Evolutionary conservation across 2,329 filamentous ascomycete genomes (phyloP).

Genomic region (Penicillium verrucosum): DNA sequence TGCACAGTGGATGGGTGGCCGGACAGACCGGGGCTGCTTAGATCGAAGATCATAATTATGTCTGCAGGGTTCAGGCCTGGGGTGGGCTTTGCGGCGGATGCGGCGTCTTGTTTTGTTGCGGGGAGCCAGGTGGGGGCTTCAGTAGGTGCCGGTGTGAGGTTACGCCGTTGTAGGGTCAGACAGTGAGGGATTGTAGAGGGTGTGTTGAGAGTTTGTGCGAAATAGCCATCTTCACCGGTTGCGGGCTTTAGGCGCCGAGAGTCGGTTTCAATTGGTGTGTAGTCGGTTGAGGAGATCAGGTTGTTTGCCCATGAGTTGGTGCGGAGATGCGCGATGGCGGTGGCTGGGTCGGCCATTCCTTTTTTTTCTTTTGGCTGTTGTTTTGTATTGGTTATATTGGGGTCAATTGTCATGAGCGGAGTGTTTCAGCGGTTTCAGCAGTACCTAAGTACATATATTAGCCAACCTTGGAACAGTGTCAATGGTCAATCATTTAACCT

Average conservation of each 20-base stretch:
- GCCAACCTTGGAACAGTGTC: neutral
- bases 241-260: slow-evolving; percentile 39
- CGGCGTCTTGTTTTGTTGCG: slow-evolving; percentile 24
- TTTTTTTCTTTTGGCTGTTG: neutral
- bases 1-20: slow-evolving; percentile 42
- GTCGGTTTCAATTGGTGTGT: slow-evolving; percentile 39
- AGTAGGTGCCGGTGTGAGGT: slow-evolving; percentile 22
- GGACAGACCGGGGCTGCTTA: slow-evolving; percentile 37
- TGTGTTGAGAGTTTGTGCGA: slow-evolving; percentile 40
- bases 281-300: slow-evolving; percentile 35
- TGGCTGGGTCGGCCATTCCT: slow-evolving; percentile 16
- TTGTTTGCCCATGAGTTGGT: slow-evolving; percentile 30
- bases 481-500: slow-evolving; percentile 2
- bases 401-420: neutral
- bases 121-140: slow-evolving; percentile 26
- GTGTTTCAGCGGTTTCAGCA: neutral
- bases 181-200: slow-evolving; percentile 41
- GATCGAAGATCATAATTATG: slow-evolving; percentile 36
- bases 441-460: too few species aligned
- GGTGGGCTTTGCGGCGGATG: slow-evolving; percentile 20
- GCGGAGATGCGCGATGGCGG: slow-evolving; percentile 27
- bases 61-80: slow-evolving; percentile 33
- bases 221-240: slow-evolving; percentile 45
- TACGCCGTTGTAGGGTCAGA: slow-evolving; percentile 37
- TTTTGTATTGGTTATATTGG: neutral